Base-by-base conservation (phyloP, 805 yeast species). In the Pichia cephalocereana region DNA sequence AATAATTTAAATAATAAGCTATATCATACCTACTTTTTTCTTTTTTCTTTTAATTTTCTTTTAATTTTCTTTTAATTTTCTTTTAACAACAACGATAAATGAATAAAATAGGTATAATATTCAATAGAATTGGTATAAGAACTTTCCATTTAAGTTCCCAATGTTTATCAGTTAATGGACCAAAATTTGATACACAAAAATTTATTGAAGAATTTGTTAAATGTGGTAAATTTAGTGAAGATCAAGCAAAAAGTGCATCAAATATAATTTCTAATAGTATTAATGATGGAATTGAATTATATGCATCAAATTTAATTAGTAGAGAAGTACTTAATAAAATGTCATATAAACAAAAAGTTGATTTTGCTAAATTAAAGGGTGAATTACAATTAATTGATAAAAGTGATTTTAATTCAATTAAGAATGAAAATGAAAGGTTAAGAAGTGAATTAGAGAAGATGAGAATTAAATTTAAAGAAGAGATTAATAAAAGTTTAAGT, bases 321-420 rank as follows among this genome's bases (percentile, higher is more conserved):
- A 83, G 88, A 57, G 96, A 89, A 57, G 80, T 83, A 41, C 74
- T 91, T 41, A 80, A 86, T 31, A 81, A 89, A 55, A 77, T 89
- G 60, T 84, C 96, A 4, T 93, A 93, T 65, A 96, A 91, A 63
- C 98, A 93, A 59, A 87, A 91, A 57, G 97, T 93, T 32, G 98
- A 93, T 62, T 91, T 93, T 72, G 93, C 96, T 38, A 91, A 91
- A 61, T 75, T 93, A 51, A 83, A 90, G 60, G 95, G 96, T 32
- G 98, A 91, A 63, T 73, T 93, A 40, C 90, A 88, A 57, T 81
- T 88, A 44, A 78, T 87, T 65, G 98, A 93, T 67, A 80, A 82
- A 61, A 76, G 88, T 28, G 98, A 93, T 59, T 85, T 86, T 60
- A 82, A 85, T 50, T 79, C 80, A 45, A 75, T 91, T 51, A 82